These are phyloP conservation scores for Panicum virgatum DNA, from an alignment of 202 grass and related monocot species.

Conservation along the genomic window DNA sequence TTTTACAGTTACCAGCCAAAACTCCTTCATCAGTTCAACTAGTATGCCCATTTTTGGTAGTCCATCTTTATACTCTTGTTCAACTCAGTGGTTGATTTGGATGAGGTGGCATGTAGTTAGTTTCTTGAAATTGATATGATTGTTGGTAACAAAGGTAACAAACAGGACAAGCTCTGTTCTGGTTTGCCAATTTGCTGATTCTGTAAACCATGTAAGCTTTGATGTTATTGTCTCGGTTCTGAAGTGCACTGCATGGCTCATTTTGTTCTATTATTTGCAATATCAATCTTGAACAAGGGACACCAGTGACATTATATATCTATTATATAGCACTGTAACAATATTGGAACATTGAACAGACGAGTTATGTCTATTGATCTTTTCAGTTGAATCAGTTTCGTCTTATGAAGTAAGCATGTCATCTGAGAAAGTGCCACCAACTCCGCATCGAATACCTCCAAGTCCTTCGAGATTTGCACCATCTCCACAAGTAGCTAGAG, in stretches of 20 bases:
- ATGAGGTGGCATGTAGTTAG: neutral
- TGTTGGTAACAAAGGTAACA: neutral
- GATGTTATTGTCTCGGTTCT: neutral
- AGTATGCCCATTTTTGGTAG: conserved; percentile 18
- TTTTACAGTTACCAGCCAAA: neutral
- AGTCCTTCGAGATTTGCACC: conserved; percentile 91
- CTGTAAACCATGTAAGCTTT: neutral
- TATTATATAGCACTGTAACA: neutral
- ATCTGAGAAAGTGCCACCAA: conserved; percentile 68
- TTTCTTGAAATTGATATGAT: conserved; percentile 15
- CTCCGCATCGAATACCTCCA: conserved; percentile 75
- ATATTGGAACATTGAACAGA: conserved; percentile 10
- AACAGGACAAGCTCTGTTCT: neutral
- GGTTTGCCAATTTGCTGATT: conserved; percentile 23
- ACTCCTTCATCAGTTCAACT: neutral
- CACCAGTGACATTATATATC: neutral
- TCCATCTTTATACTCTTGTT: conserved; percentile 11
- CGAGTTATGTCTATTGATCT: conserved; percentile 19
- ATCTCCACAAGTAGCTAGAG: conserved; percentile 63
- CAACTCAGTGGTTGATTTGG: neutral
- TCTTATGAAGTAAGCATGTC: conserved; percentile 75
- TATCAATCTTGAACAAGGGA: neutral
- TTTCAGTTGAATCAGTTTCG: conserved; percentile 65
- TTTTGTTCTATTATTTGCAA: neutral
- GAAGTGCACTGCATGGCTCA: neutral